phyloP scores from a whole-genome alignment of 306 rosid genomes.

The Sesbania bispinosa region DNA sequence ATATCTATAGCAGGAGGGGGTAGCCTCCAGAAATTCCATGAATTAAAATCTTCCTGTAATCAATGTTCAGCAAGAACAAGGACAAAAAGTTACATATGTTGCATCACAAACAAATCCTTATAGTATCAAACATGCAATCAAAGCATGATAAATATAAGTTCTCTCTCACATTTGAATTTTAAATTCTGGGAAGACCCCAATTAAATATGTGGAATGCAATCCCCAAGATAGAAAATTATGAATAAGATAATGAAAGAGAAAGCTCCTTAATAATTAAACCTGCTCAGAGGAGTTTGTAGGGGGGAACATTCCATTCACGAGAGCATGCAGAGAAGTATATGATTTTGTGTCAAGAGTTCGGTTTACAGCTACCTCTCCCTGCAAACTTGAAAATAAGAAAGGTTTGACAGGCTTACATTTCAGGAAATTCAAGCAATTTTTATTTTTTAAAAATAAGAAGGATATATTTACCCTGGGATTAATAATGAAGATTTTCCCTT shows the following conservation, averaged over 20 bases:
- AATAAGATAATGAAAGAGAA: not conserved
- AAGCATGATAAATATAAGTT: not conserved
- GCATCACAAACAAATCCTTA: not conserved
- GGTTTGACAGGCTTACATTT: conserved; percentile 22
- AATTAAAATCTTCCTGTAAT: conserved; percentile 84
- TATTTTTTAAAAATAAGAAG: not conserved
- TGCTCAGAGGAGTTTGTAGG: conserved; percentile 57
- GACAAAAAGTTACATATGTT: not conserved
- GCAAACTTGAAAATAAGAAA: conserved; percentile 38
- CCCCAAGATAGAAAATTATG: not conserved
- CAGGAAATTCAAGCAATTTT: not conserved
- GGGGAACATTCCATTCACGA: conserved; percentile 92
- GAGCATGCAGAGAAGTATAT: conserved; percentile 81
- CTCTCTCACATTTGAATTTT: conserved; percentile 7
- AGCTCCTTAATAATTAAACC: conserved; percentile 43
- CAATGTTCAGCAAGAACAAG: conserved; percentile 5
- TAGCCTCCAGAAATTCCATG: conserved; percentile 96
- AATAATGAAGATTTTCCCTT: conserved; percentile 87
- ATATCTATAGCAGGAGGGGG: conserved; percentile 44
- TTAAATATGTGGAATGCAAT: not conserved
- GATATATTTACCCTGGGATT: conserved; percentile 78
- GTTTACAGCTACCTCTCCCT: conserved; percentile 90
- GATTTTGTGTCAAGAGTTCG: conserved; percentile 69
- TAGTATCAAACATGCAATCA: not conserved
- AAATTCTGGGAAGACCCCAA: not conserved